phyloP scores from a whole-genome alignment of 1,284 basidiomycete species.

The Exsudoporus floridanus region DNA sequence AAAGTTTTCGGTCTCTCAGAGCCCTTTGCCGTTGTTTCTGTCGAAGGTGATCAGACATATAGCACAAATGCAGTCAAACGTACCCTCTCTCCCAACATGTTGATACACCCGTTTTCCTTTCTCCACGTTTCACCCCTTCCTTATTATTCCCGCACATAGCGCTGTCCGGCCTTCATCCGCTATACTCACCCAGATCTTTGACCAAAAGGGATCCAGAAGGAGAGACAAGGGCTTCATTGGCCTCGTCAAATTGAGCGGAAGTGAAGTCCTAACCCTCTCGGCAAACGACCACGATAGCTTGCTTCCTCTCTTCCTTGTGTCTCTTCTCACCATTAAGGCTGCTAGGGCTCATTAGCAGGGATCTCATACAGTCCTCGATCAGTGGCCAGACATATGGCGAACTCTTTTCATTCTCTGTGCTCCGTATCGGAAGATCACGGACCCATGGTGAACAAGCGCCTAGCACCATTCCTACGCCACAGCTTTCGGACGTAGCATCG shows the following conservation, averaged over 20 bases:
- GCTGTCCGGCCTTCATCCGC: conserved; percentile 87
- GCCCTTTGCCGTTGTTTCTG: conserved; percentile 94
- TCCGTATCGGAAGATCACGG: conserved; percentile 25
- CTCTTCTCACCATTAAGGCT: conserved; percentile 10
- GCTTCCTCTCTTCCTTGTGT: background rate
- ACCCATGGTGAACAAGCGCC: conserved; percentile 19
- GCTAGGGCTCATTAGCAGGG: conserved; percentile 33
- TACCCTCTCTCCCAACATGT: conserved; percentile 87
- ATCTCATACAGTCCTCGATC: conserved; percentile 31
- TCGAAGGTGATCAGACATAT: conserved; percentile 93
- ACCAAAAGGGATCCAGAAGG: conserved; percentile 96
- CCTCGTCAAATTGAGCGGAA: conserved; percentile 31
- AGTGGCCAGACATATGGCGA: conserved; percentile 35
- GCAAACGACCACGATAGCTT: conserved; percentile 31
- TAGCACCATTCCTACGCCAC: conserved; percentile 13
- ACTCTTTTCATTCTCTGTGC: conserved; percentile 37
- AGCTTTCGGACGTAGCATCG: conserved; percentile 15
- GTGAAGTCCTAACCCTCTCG: conserved; percentile 28
- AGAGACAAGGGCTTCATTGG: conserved; percentile 84
- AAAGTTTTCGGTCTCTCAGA: conserved; percentile 92
- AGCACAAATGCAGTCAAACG: conserved; percentile 85
- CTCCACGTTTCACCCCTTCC: background rate
- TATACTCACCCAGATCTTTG: conserved; percentile 96
- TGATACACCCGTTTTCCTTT: conserved; percentile 66
- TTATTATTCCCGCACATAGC: conserved; percentile 40